These are phyloP conservation scores for Aspergillus mulundensis DNA, from an alignment of 495 filamentous ascomycete species.

Conservation along the genomic window DNA sequence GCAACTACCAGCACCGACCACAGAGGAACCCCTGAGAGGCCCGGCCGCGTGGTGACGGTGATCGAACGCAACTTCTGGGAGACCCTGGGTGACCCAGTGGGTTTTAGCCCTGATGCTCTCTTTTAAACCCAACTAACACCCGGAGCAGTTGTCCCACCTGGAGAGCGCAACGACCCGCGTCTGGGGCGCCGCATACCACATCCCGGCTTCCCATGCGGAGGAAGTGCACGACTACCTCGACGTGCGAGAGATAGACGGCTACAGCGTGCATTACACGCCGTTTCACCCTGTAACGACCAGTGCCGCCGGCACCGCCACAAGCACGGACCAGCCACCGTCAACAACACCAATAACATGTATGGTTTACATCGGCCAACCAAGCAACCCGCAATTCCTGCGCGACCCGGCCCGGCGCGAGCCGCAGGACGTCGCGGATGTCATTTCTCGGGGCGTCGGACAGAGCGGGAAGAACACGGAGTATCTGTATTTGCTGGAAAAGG, in stretches of 20 bases:
- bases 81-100: conserved; percentile 60
- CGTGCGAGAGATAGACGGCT: conserved; percentile 95
- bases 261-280: conserved; percentile 81
- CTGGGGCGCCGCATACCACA: conserved; percentile 94
- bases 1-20: conserved; percentile 70
- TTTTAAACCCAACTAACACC: neutral
- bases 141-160: conserved; percentile 30
- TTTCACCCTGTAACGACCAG: conserved; percentile 56
- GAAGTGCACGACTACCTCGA: conserved; percentile 90
- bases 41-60: conserved; percentile 89
- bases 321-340: neutral
- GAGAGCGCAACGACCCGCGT: conserved; percentile 55
- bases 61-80: conserved; percentile 81
- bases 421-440: conserved; percentile 77
- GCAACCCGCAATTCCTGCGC: conserved; percentile 84
- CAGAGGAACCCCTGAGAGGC: conserved; percentile 80
- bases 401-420: conserved; percentile 67
- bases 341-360: conserved; percentile 50
- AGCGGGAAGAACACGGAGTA: conserved; percentile 94
- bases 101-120: neutral
- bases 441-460: conserved; percentile 69
- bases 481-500: conserved; percentile 73
- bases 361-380: conserved; percentile 93
- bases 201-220: conserved; percentile 63
- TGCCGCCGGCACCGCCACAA: neutral